Evolutionary conservation across 345 rosid genomes (phyloP), one percentile per base, ranked within the genome.

Genomic region (Anastatica hierochuntica): DNA sequence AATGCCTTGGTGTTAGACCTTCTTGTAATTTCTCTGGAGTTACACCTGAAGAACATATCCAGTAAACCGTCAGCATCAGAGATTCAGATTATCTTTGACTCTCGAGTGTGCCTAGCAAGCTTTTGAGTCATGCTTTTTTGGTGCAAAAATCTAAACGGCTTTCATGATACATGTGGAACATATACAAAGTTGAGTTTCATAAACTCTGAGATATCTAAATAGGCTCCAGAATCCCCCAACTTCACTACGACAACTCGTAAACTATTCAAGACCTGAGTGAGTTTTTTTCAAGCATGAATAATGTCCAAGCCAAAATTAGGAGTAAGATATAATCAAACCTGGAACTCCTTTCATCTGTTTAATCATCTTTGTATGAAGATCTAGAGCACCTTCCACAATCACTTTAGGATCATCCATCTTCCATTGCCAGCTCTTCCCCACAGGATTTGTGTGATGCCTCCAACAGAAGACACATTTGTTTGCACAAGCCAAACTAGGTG

Each of bases 391-490:
- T 62, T 83, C 59, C 50, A 92, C 88, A 72, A 92, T 92, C 51
- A 72, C 87, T 20, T 77, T 44, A 39, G 97, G 97, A 74, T 88
- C 97, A 60, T 92, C 98, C 97, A 88, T 85, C 78, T 85, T 83
- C 98, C 98, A 92, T 66, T 83, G 84, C 98, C 98, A 92, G 74
- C 80, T 92, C 82, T 85, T 92, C 44, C 97, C 98, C 7, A 92
- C 95, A 21, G 97, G 98, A 79, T 92, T 92, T 24, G 97, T 88
- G 54, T 92, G 98, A 74, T 88, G 98, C 80, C 98, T 88, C 98
- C 95, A 88, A 70, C 98, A 92, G 56, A 92, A 92, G 51, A 92
- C 95, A 80, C 97, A 92, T 73, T 92, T 88, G 72, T 88, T 92
- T 48, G 98, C 98, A 72, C 97, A 92, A 54, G 98, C 95, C 76